A percentile compares a stretch with the other conserved stretches of the same genome.
Conservation (phyloP, 139 green algal genomes). For the Axilococcus clingmanii region DNA sequence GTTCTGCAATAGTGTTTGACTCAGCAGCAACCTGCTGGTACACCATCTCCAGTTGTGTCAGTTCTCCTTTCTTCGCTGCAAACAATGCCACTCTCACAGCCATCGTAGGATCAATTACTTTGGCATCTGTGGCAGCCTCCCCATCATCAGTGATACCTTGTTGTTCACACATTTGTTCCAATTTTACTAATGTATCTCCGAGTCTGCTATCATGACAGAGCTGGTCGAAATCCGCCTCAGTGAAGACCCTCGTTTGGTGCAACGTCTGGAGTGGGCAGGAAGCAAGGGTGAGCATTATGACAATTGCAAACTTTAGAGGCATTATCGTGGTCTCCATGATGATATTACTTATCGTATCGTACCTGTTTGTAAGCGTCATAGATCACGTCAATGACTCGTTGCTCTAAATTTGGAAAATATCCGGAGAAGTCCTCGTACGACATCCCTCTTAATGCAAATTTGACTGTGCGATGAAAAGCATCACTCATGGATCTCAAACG, state of each 20-base stretch:
- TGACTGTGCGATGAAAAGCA: conserved; percentile 6
- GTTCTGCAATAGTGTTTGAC: not conserved
- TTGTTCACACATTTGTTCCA: conserved; percentile 8
- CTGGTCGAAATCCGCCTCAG: conserved; percentile 8
- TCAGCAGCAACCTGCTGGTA: not conserved
- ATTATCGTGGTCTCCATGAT: not conserved
- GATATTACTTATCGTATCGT: not conserved
- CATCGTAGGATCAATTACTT: not conserved
- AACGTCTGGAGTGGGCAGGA: not conserved
- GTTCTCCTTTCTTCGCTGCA: conserved; percentile 3
- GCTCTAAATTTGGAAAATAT: conserved; percentile 7
- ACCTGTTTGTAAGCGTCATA: conserved; percentile 10
- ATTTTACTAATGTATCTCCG: conserved; percentile 1
- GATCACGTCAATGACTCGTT: not conserved
- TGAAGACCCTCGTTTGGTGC: conserved; percentile 3
- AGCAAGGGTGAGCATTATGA: not conserved
- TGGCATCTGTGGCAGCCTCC: not conserved
- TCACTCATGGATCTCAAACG: conserved; percentile 1
- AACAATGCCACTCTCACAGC: conserved; percentile 4
- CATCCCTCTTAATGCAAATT: conserved; percentile 8
- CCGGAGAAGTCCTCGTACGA: conserved; percentile 3
- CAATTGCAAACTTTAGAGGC: not conserved
- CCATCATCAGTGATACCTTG: conserved; percentile 4
- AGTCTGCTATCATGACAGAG: conserved; percentile 4
- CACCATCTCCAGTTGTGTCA: too few species aligned